Evolutionary conservation across 2,329 filamentous ascomycete genomes (phyloP).

Genomic region (Curvularia sp.): DNA sequence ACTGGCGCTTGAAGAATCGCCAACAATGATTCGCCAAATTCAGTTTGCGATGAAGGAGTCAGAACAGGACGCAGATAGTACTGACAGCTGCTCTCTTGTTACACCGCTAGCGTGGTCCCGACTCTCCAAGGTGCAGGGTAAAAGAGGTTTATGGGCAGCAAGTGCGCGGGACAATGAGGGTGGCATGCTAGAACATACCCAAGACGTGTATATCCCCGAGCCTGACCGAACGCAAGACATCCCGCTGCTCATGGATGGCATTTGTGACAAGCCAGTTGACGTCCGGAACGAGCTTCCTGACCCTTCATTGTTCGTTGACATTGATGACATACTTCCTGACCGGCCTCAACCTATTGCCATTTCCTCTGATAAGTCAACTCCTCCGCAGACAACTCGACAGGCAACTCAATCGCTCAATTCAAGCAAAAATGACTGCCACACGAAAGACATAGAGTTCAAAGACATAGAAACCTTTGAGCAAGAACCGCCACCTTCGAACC

Average conservation of each 20-base stretch:
- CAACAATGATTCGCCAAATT: conserved; percentile 45
- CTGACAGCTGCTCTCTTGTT: neutral
- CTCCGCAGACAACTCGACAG: conserved; percentile 10
- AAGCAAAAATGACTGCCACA: neutral
- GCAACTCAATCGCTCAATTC: neutral
- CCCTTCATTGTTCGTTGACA: conserved; percentile 25
- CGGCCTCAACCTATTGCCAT: conserved; percentile 20
- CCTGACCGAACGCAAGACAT: conserved; percentile 44
- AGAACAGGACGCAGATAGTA: conserved; percentile 32
- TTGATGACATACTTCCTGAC: conserved; percentile 27
- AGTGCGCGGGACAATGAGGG: conserved; percentile 46
- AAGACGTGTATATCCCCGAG: conserved; percentile 39
- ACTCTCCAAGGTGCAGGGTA: conserved; percentile 30
- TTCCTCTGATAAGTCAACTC: conserved; percentile 36
- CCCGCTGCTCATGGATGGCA: conserved; percentile 37
- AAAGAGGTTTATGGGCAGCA: conserved; percentile 43
- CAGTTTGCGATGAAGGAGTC: conserved; percentile 48
- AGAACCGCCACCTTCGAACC: conserved; percentile 39
- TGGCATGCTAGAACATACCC: conserved; percentile 36
- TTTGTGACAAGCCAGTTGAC: conserved; percentile 12
- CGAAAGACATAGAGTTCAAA: conserved; percentile 21
- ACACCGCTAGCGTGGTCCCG: conserved; percentile 25
- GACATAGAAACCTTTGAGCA: conserved; percentile 38
- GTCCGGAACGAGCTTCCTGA: neutral
- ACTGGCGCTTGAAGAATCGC: conserved; percentile 49